Evolutionary conservation across 2,329 filamentous ascomycete species (phyloP).

Genomic region (Pleurostoma richardsiae): DNA sequence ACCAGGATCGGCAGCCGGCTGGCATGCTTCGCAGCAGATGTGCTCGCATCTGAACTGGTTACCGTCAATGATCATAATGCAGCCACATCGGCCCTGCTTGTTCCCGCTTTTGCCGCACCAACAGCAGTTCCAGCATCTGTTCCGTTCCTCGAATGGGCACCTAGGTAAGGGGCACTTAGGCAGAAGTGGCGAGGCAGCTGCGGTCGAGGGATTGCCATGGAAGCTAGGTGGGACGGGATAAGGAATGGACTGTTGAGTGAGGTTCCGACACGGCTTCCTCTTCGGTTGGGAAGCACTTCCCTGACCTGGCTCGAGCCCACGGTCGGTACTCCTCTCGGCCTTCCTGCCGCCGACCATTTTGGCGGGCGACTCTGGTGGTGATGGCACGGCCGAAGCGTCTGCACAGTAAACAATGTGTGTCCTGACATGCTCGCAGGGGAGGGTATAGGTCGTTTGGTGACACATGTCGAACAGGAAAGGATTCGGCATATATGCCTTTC

Average conservation of each 20-base stretch:
- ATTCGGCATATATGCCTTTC: background rate
- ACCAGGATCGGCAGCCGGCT: constrained; percentile 25
- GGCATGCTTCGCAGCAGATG: constrained; percentile 47
- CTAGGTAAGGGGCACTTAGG: constrained; percentile 39
- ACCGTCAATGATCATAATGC: constrained; percentile 47
- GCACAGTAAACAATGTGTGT: constrained; percentile 39
- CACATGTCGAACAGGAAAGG: constrained; percentile 30
- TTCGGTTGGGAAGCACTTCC: constrained; percentile 10
- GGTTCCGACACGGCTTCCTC: constrained; percentile 34
- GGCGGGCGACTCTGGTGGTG: constrained; percentile 1
- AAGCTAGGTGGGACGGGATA: constrained; percentile 43
- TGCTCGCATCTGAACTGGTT: constrained; percentile 46
- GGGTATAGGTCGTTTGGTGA: constrained; percentile 42
- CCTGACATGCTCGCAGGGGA: constrained; percentile 46
- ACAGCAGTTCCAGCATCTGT: constrained; percentile 49
- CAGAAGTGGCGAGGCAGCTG: constrained; percentile 19
- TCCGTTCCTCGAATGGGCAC: constrained; percentile 45
- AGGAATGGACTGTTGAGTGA: constrained; percentile 35
- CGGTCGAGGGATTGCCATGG: constrained; percentile 20
- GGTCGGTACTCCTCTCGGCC: background rate
- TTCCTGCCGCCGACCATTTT: background rate
- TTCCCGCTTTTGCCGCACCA: constrained; percentile 53
- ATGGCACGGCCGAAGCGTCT: constrained; percentile 21
- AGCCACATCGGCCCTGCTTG: constrained; percentile 41
- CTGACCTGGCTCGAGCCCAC: constrained; percentile 2